Evolutionary conservation across 129 eudicot species (phyloP), one percentile per base, ranked within the genome.

Genomic region (Lactuca saligna): DNA sequence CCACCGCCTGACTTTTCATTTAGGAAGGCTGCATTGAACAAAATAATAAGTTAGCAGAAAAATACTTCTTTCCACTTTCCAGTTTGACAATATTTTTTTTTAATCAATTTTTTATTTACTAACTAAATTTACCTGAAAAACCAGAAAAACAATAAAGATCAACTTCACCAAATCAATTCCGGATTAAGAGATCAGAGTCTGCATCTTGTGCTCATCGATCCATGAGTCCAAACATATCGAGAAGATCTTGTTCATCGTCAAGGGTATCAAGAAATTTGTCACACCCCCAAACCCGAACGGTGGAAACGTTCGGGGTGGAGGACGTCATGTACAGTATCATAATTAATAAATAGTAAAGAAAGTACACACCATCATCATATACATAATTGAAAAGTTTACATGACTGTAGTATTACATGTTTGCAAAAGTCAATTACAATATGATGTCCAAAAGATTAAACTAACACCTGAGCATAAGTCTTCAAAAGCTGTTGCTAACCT

Each of bases 111-210:
- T 16, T 25, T 31, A 61, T 32, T 35, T 17, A 50, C 20, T 58
- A 39, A 50, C 39, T 31, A 38, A 3, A 3, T 20, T 32, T 53
- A 38, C 59, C 51, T 69, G 65, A 38, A 69, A 67, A 67, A 76
- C 70, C 80, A 86, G 91, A 78, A 65, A 82, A 76, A 42, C 65
- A 54, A 61, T 39, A 75, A 77, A 74, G 87, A 16, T 71, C 96
- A 73, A 73, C 54, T 65, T 85, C 96, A 68, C 96, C 94, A 4
- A 81, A 66, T 68, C 79, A 80, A 20, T 82, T 88, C 60, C 64
- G 82, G 41, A 76, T 84, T 53, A 77, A 65, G 76, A 81, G 96
- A 15, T 75, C 96, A 8, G 89, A 54, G 17, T 91, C 91, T 8
- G 65, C 75, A 17, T 78, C 78, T 35, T 65, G 42, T 54, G 54